Evolutionary conservation across 495 filamentous ascomycete species (phyloP).

Genomic region (Recurvomyces mirabilis): DNA sequence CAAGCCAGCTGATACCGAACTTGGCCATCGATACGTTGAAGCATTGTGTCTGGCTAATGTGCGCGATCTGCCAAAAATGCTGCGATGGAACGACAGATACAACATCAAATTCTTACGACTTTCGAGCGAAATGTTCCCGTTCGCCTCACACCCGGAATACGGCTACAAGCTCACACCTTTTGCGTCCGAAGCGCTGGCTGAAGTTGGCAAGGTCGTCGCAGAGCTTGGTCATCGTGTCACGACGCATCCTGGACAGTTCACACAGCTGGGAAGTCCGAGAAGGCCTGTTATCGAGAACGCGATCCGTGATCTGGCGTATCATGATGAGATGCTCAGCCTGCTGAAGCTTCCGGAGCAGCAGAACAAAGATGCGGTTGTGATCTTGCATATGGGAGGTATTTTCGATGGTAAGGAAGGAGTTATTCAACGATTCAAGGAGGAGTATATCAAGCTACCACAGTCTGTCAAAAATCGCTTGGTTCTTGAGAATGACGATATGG

Average conservation of each 20-base stretch:
- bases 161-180: conserved; percentile 84
- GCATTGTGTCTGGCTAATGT: conserved; percentile 71
- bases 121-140: conserved; percentile 94
- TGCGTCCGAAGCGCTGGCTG: conserved; percentile 62
- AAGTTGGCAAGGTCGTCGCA: conserved; percentile 66
- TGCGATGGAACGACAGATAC: conserved; percentile 89
- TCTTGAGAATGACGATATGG: conserved; percentile 88
- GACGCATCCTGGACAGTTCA: conserved; percentile 83
- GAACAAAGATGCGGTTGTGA: conserved; percentile 85
- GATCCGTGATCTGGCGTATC: conserved; percentile 77
- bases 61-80: conserved; percentile 69
- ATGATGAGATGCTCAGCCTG: conserved; percentile 72
- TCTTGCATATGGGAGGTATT: conserved; percentile 85
- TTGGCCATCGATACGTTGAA: conserved; percentile 64
- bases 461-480: conserved; percentile 72
- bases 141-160: conserved; percentile 76
- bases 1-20: conserved; percentile 47
- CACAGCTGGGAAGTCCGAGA: conserved; percentile 74
- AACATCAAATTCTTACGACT: conserved; percentile 87
- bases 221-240: conserved; percentile 78
- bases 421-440: conserved; percentile 67
- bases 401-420: conserved; percentile 83
- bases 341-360: conserved; percentile 69
- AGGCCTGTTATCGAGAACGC: conserved; percentile 62
- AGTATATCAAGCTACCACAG: conserved; percentile 54